These are phyloP conservation scores for Shiraia sp. DNA, from an alignment of 2,329 filamentous ascomycete genomes.

Conservation along the genomic window DNA sequence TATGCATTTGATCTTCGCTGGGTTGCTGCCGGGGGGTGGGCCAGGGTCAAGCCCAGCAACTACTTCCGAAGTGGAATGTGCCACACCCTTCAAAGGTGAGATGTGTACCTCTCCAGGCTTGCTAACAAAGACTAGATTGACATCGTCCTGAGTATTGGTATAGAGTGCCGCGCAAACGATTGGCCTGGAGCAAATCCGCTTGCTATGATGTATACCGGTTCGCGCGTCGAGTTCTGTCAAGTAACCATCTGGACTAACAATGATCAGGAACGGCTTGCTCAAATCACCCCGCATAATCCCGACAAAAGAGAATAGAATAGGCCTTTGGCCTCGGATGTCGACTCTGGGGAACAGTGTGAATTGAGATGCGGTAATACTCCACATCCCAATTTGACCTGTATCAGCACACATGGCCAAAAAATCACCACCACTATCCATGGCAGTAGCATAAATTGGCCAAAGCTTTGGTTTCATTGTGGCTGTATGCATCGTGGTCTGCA, in stretches of 20 bases:
- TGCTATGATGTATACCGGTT: slow-evolving; percentile 39
- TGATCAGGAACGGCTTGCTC: slow-evolving; percentile 52
- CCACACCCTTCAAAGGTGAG: slow-evolving; percentile 25
- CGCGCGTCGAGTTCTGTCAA: slow-evolving; percentile 62
- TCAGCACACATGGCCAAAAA: slow-evolving; percentile 70
- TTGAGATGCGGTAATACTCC: slow-evolving; percentile 61
- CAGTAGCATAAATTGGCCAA: slow-evolving; percentile 60
- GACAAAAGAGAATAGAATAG: slow-evolving; percentile 64
- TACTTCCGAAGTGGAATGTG: slow-evolving; percentile 34
- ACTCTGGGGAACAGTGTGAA: slow-evolving; percentile 60
- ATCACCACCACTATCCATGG: slow-evolving; percentile 66
- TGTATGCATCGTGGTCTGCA: slow-evolving; percentile 35
- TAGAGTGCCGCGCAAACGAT: slow-evolving; percentile 36
- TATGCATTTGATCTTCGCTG: slow-evolving; percentile 58
- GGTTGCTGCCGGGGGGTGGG: slow-evolving; percentile 41
- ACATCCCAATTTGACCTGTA: slow-evolving; percentile 62
- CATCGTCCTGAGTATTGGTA: slow-evolving; percentile 27
- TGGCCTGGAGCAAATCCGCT: slow-evolving; percentile 29
- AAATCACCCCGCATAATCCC: slow-evolving; percentile 38
- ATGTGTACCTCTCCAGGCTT: slow-evolving; percentile 42
- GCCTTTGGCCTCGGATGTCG: slow-evolving; percentile 61
- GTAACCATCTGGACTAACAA: slow-evolving; percentile 67
- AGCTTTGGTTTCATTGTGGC: slow-evolving; percentile 40
- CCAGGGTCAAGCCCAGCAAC: slow-evolving; percentile 41
- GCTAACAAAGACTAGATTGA: slow-evolving; percentile 38